Percentiles rank a stretch among this genome's conserved stretches.
Conservation (phyloP, 2,329 filamentous ascomycete species). For the Fusarium tricinctum region DNA sequence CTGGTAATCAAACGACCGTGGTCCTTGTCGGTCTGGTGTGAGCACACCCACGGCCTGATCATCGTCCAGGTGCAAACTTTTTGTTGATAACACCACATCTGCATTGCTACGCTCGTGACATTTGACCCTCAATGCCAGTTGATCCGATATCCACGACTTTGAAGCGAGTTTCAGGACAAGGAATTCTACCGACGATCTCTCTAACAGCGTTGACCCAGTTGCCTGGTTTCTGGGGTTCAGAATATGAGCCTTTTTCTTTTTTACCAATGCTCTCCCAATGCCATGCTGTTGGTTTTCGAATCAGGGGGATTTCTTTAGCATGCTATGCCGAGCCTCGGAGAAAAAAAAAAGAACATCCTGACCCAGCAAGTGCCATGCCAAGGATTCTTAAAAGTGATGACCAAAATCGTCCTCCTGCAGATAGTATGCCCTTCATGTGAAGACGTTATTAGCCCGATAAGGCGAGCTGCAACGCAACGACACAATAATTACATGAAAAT, state of each 20-base stretch:
- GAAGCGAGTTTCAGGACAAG: conserved; percentile 45
- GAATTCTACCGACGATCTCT: conserved; percentile 40
- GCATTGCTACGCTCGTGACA: conserved; percentile 10
- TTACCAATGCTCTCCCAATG: conserved; percentile 27
- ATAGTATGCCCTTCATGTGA: conserved; percentile 25
- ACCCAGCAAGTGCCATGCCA: conserved; percentile 20
- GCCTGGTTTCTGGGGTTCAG: conserved; percentile 36
- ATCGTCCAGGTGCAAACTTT: conserved; percentile 25
- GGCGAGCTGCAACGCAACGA: conserved; percentile 16
- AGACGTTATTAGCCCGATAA: conserved; percentile 17
- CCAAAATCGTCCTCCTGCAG: conserved; percentile 17
- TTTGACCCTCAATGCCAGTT: conserved; percentile 24
- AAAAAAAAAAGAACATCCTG: conserved; percentile 13
- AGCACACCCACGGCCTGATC: conserved; percentile 43
- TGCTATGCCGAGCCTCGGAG: conserved; percentile 22
- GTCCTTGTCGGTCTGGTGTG: conserved; percentile 32
- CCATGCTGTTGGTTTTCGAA: conserved; percentile 29
- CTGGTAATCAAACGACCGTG: conserved; percentile 22
- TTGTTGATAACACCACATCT: conserved; percentile 41
- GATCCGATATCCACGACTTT: conserved; percentile 37
- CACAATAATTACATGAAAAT: conserved; percentile 8
- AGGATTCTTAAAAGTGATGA: conserved; percentile 20
- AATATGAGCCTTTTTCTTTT: conserved; percentile 17
- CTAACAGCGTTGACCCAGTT: conserved; percentile 37
- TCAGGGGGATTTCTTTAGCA: conserved; percentile 22